Conservation (phyloP, 345 rosid species). For the Brassica carinata region DNA sequence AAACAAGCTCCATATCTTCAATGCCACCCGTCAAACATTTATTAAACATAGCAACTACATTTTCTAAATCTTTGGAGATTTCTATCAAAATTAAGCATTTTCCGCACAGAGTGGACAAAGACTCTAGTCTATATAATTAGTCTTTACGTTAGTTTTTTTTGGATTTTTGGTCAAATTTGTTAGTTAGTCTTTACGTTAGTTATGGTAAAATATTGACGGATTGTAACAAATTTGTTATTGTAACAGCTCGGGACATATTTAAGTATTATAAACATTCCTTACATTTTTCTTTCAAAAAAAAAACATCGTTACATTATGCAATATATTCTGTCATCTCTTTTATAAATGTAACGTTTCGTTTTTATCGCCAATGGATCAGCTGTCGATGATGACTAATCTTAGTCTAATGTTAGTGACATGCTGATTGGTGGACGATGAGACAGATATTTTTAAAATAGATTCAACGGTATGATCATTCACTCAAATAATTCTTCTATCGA, state of each 20-base stretch:
- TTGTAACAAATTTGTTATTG: not conserved
- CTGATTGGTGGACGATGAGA: not conserved
- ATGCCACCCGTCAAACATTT: too few species aligned
- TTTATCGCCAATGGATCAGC: not conserved
- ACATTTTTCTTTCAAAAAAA: too few species aligned
- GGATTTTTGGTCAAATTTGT: too few species aligned
- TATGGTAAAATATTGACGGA: not conserved
- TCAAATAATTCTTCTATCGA: not conserved
- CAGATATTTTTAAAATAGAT: not conserved
- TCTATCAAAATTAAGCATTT: too few species aligned
- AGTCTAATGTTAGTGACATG: slow-evolving; percentile 9
- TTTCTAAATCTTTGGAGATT: too few species aligned
- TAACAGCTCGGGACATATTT: not conserved
- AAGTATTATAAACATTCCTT: not conserved
- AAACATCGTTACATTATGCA: slow-evolving; percentile 1
- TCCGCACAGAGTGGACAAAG: too few species aligned
- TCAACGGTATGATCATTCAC: not conserved
- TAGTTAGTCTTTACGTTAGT: not conserved
- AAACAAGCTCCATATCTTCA: too few species aligned
- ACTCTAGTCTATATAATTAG: too few species aligned
- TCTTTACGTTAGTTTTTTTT: too few species aligned
- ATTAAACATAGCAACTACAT: too few species aligned
- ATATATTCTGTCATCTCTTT: not conserved
- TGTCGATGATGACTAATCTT: slow-evolving; percentile 3
- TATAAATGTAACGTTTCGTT: not conserved